Evolutionary conservation across 768 basidiomycete genomes (phyloP), one percentile per base, ranked within the genome.

Genomic region (Daedaleopsis sinensis): DNA sequence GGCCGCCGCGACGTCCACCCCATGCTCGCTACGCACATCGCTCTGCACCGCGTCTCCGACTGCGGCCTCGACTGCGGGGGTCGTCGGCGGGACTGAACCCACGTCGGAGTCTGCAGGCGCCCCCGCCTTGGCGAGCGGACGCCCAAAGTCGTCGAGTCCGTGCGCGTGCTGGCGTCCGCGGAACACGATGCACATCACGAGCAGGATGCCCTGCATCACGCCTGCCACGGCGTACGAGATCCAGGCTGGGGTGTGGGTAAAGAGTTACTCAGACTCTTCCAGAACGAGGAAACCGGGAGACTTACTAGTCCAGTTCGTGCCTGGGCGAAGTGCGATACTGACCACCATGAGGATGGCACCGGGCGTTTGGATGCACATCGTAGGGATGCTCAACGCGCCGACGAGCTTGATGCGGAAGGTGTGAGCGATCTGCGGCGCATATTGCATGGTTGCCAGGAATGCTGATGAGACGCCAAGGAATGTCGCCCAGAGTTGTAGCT

Each of bases 301-400:
- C 84, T 52, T 67, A 91, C 90, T 92, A 5, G 91, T 93, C 91
- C 91, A 94, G 69, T 93, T 87, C 0, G 91, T 93, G 0, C 89
- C 89, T 1, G 90, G 89, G 58, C 91, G 86, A 54, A 92, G 75
- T 8, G 89, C 91, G 58, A 94, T 91, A 64, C 88, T 91, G 5
- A 88, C 63, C 7, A 93, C 90, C 89, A 98, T 96, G n/a, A 93
- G 71, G 3, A 92, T 77, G 1, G 91, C 89, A 4, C 95, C 96
- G 3, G 95, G 95, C 13, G 86, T 93, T 74, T 98, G 96, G 16
- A 99, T 92, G 51, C 85, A 76, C 96, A 99, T 98, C 87, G 94
- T 98, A 1, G 91, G 90, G 58, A 99, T 91, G 69, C 93, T 95
- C 16, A 98, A 79, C 0, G 94, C 94, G 3, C 96, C 96, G 10